Percentiles rank a stretch among this genome's conserved stretches.
Evolutionary conservation across 306 rosid species (phyloP).

Genomic region (Sechiopsis laciniata): DNA sequence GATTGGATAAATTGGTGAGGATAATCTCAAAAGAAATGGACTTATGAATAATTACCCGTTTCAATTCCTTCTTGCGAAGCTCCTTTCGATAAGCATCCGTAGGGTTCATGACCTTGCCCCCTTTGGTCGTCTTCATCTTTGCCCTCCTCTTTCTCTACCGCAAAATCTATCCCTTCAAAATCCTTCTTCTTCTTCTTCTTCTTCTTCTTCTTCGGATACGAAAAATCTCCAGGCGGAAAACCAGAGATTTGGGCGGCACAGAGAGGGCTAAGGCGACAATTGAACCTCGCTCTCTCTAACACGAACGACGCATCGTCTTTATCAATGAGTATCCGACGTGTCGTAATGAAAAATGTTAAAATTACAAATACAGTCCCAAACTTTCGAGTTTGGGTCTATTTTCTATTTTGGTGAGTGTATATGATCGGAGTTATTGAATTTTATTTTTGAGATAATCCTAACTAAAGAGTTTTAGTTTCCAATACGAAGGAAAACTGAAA

Average conservation of each 20-base stretch:
- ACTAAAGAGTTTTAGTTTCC: no score
- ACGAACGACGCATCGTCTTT: constrained; percentile 15
- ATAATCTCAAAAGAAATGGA: not conserved
- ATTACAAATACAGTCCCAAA: no score
- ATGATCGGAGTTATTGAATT: no score
- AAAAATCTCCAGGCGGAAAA: not conserved
- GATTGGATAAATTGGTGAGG: not conserved
- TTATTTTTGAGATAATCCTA: no score
- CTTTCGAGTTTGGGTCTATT: no score
- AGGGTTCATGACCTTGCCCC: constrained; percentile 96
- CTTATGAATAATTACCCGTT: constrained; percentile 44
- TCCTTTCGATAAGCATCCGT: constrained; percentile 83
- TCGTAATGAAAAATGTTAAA: not conserved
- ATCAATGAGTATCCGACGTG: not conserved
- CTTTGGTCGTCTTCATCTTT: constrained; percentile 86
- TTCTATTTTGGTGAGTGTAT: no score
- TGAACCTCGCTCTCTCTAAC: not conserved
- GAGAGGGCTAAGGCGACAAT: not conserved
- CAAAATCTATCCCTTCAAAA: not conserved
- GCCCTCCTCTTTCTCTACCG: constrained; percentile 53
- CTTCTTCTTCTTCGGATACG: constrained; percentile 1
- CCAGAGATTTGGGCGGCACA: not conserved
- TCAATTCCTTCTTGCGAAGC: constrained; percentile 91
- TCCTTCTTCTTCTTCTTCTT: not conserved
- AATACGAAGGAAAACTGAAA: no score